phyloP scores from a whole-genome alignment of 2,329 filamentous ascomycete genomes.

The Aspergillus sojae region DNA sequence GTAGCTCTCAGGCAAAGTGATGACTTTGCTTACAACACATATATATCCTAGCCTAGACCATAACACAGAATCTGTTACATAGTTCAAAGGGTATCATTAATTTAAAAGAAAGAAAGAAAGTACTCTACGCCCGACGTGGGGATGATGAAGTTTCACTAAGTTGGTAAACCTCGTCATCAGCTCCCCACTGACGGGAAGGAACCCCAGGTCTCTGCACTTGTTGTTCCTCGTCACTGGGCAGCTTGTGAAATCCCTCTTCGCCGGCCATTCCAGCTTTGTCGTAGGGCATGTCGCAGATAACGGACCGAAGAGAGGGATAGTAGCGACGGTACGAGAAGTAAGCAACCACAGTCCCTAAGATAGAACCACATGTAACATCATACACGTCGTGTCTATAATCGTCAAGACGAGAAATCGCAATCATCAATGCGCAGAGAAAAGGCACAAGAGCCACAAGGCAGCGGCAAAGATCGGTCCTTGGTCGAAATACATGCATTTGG shows the following conservation, averaged over 20 bases:
- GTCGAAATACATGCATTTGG: conserved; percentile 62
- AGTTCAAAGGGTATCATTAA: conserved; percentile 7
- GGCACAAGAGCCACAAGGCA: conserved; percentile 59
- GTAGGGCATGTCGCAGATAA: conserved; percentile 56
- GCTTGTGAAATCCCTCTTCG: conserved; percentile 32
- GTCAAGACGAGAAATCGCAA: conserved; percentile 64
- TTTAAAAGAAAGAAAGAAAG: neutral
- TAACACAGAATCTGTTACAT: neutral
- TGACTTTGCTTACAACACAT: neutral
- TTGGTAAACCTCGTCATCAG: conserved; percentile 27
- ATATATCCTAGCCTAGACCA: neutral
- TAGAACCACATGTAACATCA: conserved; percentile 60
- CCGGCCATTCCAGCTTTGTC: conserved; percentile 28
- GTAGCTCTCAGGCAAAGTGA: neutral
- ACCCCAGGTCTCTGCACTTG: conserved; percentile 22
- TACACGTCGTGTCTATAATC: conserved; percentile 68
- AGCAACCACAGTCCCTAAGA: conserved; percentile 58
- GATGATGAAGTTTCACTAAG: conserved; percentile 25
- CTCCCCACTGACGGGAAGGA: conserved; percentile 15
- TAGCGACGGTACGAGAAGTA: conserved; percentile 64
- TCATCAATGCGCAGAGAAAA: conserved; percentile 59
- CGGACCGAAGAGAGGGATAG: conserved; percentile 57
- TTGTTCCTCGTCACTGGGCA: conserved; percentile 38
- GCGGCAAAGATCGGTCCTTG: conserved; percentile 58
- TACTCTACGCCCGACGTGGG: conserved; percentile 9